Conservation (phyloP, 1,139 yeast genomes). For the Protomyces inundatus region DNA sequence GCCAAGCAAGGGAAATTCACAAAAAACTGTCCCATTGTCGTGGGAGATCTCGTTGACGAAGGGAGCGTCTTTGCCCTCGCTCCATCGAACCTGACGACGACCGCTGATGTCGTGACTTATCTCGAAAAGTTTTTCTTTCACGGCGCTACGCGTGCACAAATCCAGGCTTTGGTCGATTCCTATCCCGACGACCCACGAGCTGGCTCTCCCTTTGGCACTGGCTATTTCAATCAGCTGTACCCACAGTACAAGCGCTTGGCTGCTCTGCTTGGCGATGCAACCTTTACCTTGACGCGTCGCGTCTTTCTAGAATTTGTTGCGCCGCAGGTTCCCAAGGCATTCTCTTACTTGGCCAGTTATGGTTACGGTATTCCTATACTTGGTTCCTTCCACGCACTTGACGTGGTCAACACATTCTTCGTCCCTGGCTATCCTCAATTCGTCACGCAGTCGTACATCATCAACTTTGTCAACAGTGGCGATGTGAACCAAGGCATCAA, state of each 20-base stretch:
- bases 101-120: background rate
- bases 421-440: background rate
- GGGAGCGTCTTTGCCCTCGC: background rate
- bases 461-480: background rate
- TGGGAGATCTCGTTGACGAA: background rate
- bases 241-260: conserved; percentile 2
- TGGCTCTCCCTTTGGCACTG: background rate
- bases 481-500: background rate
- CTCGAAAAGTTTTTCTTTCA: background rate
- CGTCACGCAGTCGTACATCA: background rate
- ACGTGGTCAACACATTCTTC: background rate
- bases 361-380: background rate
- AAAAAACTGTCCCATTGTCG: background rate
- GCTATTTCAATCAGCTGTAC: background rate
- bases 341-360: background rate
- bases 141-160: background rate
- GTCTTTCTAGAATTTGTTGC: background rate
- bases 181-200: background rate
- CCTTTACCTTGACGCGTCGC: background rate
- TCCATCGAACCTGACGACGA: background rate
- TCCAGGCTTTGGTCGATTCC: background rate
- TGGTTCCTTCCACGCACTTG: background rate
- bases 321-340: background rate
- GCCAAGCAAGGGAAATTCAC: background rate
- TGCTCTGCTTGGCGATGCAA: background rate